Evolutionary conservation across 1,139 yeast species (phyloP).

Genomic region (Magnusiomyces ingens): DNA sequence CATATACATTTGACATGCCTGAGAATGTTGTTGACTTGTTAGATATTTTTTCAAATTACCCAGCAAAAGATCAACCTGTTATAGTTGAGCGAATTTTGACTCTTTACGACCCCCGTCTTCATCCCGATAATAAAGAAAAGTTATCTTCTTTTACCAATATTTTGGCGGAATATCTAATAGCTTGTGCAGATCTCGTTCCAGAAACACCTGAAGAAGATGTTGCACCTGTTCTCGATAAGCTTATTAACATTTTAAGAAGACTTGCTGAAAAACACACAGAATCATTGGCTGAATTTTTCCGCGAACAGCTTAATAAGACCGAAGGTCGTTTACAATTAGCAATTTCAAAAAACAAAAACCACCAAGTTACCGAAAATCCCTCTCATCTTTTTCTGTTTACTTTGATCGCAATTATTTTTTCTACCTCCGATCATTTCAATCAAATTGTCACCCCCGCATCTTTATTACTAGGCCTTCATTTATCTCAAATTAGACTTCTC

Average conservation of each 20-base stretch:
- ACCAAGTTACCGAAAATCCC: slow-evolving; percentile 20
- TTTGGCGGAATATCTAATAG: slow-evolving; percentile 56
- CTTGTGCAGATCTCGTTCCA: slow-evolving; percentile 38
- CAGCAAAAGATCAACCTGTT: slow-evolving; percentile 41
- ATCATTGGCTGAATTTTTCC: slow-evolving; percentile 50
- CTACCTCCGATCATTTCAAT: slow-evolving; percentile 95
- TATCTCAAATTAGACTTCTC: slow-evolving; percentile 45
- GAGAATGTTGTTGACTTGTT: slow-evolving; percentile 42
- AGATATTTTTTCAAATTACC: slow-evolving; percentile 34
- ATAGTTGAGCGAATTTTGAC: slow-evolving; percentile 52
- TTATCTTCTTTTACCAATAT: slow-evolving; percentile 59
- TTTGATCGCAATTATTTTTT: slow-evolving; percentile 68
- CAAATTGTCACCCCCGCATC: slow-evolving; percentile 79
- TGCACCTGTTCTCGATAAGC: slow-evolving; percentile 37
- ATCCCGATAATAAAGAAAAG: slow-evolving; percentile 74
- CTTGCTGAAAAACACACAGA: slow-evolving; percentile 63
- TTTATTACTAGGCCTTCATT: slow-evolving; percentile 62
- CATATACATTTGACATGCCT: slow-evolving; percentile 37
- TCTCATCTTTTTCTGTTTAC: slow-evolving; percentile 63
- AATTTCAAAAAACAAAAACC: slow-evolving; percentile 6
- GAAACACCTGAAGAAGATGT: slow-evolving; percentile 24
- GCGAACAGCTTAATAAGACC: slow-evolving; percentile 36
- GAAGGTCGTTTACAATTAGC: slow-evolving; percentile 8
- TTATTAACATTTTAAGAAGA: slow-evolving; percentile 48
- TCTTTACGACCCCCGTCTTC: slow-evolving; percentile 66